Evolutionary conservation across 345 rosid genomes (phyloP).

Genomic region (Crucihimalaya himalaica): DNA sequence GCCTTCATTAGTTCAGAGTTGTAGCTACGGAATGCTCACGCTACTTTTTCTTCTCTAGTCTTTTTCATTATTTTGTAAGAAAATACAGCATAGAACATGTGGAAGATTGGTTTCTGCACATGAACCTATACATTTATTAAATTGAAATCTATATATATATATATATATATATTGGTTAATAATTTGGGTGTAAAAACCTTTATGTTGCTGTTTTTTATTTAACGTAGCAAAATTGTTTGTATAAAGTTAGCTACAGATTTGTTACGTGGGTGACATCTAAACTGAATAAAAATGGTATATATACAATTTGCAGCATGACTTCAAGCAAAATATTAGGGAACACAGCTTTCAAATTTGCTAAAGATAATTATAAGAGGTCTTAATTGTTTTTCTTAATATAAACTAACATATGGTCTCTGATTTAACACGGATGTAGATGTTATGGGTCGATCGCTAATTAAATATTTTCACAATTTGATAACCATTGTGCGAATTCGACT

Average conservation of each 20-base stretch:
- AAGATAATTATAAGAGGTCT: neutral
- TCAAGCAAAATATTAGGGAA: too few relatives aligned
- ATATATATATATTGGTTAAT: too few relatives aligned
- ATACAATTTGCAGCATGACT: too few relatives aligned
- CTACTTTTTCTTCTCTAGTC: too few relatives aligned
- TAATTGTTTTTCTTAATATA: neutral
- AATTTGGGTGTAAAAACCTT: too few relatives aligned
- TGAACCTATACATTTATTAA: neutral
- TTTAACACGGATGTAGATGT: neutral
- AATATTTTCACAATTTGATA: neutral
- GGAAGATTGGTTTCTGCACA: neutral
- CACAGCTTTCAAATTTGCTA: neutral
- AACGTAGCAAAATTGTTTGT: too few relatives aligned
- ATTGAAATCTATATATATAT: too few relatives aligned
- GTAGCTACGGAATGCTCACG: neutral
- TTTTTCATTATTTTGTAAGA: neutral
- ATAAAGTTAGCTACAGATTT: too few relatives aligned
- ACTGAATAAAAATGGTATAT: too few relatives aligned
- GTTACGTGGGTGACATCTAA: too few relatives aligned
- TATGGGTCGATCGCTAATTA: neutral
- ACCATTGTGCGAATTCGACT: neutral
- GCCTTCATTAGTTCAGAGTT: neutral
- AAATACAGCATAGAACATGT: conserved; percentile 5
- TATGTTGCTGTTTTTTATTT: too few relatives aligned
- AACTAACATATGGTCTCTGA: too few relatives aligned